Base-by-base conservation (phyloP, 345 rosid species). In the Microcos paniculata region DNA sequence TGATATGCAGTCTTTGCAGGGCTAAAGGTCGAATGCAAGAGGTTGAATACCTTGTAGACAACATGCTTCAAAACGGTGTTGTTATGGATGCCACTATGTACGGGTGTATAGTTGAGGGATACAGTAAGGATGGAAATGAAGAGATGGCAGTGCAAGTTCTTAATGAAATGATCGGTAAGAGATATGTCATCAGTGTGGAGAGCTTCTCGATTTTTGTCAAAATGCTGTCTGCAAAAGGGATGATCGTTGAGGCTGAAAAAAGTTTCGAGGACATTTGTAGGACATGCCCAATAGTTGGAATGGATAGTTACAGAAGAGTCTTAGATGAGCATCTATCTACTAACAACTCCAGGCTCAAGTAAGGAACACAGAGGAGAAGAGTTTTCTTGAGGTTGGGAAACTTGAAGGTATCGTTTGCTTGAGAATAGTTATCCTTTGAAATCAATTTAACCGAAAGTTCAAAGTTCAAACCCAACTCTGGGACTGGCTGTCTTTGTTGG, bases 21-120 rank as follows among this genome's bases (percentile, higher is more conserved):
- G 53, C 72, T 43, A 64, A 40, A 45, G 81, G 82, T 48, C 73
- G 76, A 78, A 84, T 84, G 84, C 75, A n/a, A 31, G 76, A 78
- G 21, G 87, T 74, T 28, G 56, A 69, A 55, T 66, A 66, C 40
- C 68, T 84, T 69, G 74, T 82, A 8, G 18, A 70, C 28, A 48
- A 57, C 75, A 82, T 86, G 89, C 55, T 58, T 49, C 66, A 23
- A 48, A 73, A 56, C 24, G 80, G 81, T 28, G 14, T 72, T 14
- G 33, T 48, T 18, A 26, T 74, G n/a, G 83, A 82, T 74, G 82
- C 80, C 31, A 65, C 74, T 8, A 70, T 84, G 74, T 82, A 76
- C 21, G 56, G 77, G 49, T 76, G 78, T 71, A 46, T 82, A 62
- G 33, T 86, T 28, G 24, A 62, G 64, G 79, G 87, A 70, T 80